Conservation (phyloP, 2,329 filamentous ascomycete genomes). For the Sporothrix brunneoviolacea region DNA sequence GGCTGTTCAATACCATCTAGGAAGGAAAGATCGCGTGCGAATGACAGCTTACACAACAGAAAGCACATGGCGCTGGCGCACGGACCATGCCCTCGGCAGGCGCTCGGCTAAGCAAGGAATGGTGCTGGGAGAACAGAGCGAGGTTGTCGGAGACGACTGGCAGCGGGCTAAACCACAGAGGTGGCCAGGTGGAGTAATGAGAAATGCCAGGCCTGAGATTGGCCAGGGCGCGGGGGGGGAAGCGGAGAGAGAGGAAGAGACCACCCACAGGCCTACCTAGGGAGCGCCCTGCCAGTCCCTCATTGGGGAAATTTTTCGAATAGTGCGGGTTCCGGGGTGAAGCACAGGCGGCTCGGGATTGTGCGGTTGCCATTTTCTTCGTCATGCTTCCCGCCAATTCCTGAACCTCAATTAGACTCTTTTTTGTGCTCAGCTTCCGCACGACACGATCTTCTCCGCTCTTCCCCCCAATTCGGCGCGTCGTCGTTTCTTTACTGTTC, state of each 20-base stretch:
- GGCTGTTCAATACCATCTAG: too few species aligned
- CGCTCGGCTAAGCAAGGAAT: slow-evolving; percentile 12
- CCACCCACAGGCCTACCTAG: too few species aligned
- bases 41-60: too few species aligned
- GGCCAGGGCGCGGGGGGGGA: slow-evolving; percentile 6
- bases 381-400: slow-evolving; percentile 6
- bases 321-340: neutral
- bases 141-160: neutral
- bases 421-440: neutral
- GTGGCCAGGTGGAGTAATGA: slow-evolving; percentile 20
- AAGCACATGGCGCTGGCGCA: slow-evolving; percentile 1
- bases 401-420: neutral
- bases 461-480: neutral
- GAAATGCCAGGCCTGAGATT: slow-evolving; percentile 19
- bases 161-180: neutral
- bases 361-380: slow-evolving; percentile 18
- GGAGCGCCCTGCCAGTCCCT: too few species aligned
- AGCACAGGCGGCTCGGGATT: slow-evolving; percentile 16
- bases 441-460: neutral
- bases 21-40: too few species aligned
- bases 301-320: neutral
- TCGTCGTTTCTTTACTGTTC: neutral
- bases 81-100: slow-evolving; percentile 14
- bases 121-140: neutral
- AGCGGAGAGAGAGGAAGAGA: too few species aligned